phyloP scores from a whole-genome alignment of 208 protist species.

The Tetramitus jugosus region DNA sequence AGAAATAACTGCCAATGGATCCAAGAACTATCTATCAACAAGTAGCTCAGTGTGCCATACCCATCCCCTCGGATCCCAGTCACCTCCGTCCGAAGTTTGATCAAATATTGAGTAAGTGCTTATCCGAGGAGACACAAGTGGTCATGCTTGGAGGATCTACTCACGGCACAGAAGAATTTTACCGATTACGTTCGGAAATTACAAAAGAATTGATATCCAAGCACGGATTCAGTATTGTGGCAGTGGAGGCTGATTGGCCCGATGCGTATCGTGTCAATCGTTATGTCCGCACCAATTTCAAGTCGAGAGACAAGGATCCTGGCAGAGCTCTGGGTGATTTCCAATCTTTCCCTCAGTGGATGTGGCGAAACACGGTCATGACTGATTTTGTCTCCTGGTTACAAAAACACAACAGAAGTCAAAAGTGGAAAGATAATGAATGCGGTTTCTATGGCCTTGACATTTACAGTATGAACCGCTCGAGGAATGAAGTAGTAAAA shows the following conservation, averaged over 20 bases:
- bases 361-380: conserved; percentile 30
- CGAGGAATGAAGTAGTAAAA: no score
- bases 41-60: no score
- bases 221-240: conserved; percentile 31
- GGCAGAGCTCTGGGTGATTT: conserved; percentile 28
- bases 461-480: no score
- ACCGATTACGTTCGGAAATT: conserved; percentile 15
- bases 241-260: conserved; percentile 28
- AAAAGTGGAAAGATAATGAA: no score
- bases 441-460: no score
- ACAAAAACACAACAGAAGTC: no score
- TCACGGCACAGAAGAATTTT: conserved; percentile 37
- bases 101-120: no score
- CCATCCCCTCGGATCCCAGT: no score
- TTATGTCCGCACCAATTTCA: not conserved
- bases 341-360: conserved; percentile 30
- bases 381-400: conserved; percentile 30
- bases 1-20: no score
- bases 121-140: no score
- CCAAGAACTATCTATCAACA: no score
- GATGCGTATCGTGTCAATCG: conserved; percentile 25
- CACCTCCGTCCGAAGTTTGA: no score
- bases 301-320: not conserved
- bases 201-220: conserved; percentile 32
- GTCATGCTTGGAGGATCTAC: conserved; percentile 34